Base-by-base conservation (phyloP, 257 asterid species). In the Nicotiana noctiflora region DNA sequence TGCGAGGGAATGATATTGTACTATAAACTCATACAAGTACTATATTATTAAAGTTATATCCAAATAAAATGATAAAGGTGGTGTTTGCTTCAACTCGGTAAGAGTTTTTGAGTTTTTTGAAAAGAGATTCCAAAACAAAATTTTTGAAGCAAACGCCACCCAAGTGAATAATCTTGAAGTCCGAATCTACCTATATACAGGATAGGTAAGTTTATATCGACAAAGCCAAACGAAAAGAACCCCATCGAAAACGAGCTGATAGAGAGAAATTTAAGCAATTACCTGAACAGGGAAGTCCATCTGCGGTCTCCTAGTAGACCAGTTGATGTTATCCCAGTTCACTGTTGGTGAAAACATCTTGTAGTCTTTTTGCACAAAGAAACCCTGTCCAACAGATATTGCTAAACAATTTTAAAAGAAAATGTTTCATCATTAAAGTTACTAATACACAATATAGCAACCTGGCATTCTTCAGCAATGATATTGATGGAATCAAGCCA, bases 251-350 rank as follows among this genome's bases (percentile, higher is more conserved):
- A 44, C 6, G 11, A 12, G 13, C 21, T 3, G 78, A 72, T 13
- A 13, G 14, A 2, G 21, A 21, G 37, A 44, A 72, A 23, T 72
- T 46, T 19, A 62, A 76, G 72, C 31, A 74, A 81, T 80, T 83
- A 94, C 99, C 97, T 96, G 99, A 83, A 96, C 92, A 52, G 99
- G 98, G 79, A 92, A 95, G 86, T 95, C 98, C 93, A 92, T 91
- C 82, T 89, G 99, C 15, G 99, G 92, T 59, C 86, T 91, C 88
- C 99, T 92, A 6, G 97, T 88, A 55, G 98, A 90, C 99, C 99
- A 96, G 83, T 88, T 56, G 86, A 96, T 96, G 86, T 96, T 96
- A 82, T 96, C 94, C 99, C 98, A 96, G 82, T 96, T 86, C 31
- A 94, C 97, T 65, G 98, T 87, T 67, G 99, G 99, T 70, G 99